Percentiles rank a stretch among this genome's conserved stretches.
Evolutionary conservation across 1,139 yeast species (phyloP).

Genomic region (Eremothecium cymbalariae): DNA sequence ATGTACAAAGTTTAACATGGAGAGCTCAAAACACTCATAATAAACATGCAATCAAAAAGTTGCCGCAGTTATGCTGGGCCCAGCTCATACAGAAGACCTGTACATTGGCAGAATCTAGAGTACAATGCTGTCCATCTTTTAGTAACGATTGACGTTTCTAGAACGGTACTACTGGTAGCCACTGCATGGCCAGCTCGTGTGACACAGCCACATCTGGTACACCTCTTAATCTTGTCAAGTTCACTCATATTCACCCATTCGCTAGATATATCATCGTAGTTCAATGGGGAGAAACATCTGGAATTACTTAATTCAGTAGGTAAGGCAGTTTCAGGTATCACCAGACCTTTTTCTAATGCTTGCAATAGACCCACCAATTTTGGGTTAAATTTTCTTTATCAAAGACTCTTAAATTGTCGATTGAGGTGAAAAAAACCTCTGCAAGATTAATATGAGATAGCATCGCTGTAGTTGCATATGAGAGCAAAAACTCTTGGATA

Average conservation of each 20-base stretch:
- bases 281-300: conserved; percentile 19
- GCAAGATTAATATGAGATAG: conserved; percentile 28
- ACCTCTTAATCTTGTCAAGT: conserved; percentile 26
- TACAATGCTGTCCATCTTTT: conserved; percentile 34
- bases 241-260: conserved; percentile 22
- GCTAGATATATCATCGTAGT: conserved; percentile 30
- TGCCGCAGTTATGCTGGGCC: conserved; percentile 3
- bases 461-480: conserved; percentile 24
- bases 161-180: conserved; percentile 26
- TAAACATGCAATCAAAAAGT: no score
- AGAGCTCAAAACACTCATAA: no score
- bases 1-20: neutral
- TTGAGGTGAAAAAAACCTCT: conserved; percentile 27
- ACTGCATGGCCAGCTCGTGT: conserved; percentile 31
- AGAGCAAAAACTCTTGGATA: conserved; percentile 24
- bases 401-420: conserved; percentile 27
- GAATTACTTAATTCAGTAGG: conserved; percentile 15
- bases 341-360: conserved; percentile 26
- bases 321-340: conserved; percentile 15
- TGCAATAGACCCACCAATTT: conserved; percentile 20
- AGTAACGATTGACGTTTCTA: conserved; percentile 29
- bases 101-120: conserved; percentile 30
- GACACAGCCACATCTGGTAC: conserved; percentile 31
- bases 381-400: conserved; percentile 22
- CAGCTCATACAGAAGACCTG: conserved; percentile 31